Evolutionary conservation across 2,329 filamentous ascomycete species (phyloP).

Genomic region (Ophiostoma novo-ulmi): DNA sequence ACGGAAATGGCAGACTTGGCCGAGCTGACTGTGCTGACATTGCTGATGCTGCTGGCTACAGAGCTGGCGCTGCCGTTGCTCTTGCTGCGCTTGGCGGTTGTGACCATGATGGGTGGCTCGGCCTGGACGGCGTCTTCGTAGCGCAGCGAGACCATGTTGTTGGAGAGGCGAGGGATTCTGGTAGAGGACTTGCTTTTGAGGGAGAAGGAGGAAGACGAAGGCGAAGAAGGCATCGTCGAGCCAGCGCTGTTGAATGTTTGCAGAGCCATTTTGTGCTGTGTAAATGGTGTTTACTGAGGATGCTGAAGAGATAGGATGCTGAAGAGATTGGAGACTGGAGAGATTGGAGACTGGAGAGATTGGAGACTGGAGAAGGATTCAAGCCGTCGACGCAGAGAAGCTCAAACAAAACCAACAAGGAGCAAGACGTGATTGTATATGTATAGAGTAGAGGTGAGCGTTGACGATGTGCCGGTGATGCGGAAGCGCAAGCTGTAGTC

Average conservation of each 20-base stretch:
- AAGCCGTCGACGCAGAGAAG: neutral
- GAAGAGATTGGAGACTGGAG: neutral
- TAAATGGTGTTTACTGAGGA: neutral
- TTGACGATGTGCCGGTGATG: neutral
- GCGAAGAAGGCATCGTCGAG: constrained; percentile 30
- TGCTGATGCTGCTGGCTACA: constrained; percentile 31
- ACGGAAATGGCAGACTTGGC: neutral
- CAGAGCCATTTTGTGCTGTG: constrained; percentile 35
- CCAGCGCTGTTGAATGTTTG: constrained; percentile 42
- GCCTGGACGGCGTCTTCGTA: constrained; percentile 58
- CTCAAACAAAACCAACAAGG: neutral
- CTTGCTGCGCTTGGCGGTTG: constrained; percentile 28
- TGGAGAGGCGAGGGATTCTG: constrained; percentile 38
- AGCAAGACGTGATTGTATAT: neutral
- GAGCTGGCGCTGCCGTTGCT: constrained; percentile 2
- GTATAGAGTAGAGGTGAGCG: neutral
- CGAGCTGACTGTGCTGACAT: constrained; percentile 28
- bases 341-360: neutral
- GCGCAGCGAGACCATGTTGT: constrained; percentile 47
- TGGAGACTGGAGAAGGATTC: too few species aligned
- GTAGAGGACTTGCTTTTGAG: constrained; percentile 26
- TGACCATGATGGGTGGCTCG: constrained; percentile 52
- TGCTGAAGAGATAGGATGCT: neutral
- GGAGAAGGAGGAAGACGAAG: neutral
- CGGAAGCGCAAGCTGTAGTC: constrained; percentile 1